Evolutionary conservation across 176 grass and related monocot species (phyloP).

Genomic region (Elaeis guineensis): DNA sequence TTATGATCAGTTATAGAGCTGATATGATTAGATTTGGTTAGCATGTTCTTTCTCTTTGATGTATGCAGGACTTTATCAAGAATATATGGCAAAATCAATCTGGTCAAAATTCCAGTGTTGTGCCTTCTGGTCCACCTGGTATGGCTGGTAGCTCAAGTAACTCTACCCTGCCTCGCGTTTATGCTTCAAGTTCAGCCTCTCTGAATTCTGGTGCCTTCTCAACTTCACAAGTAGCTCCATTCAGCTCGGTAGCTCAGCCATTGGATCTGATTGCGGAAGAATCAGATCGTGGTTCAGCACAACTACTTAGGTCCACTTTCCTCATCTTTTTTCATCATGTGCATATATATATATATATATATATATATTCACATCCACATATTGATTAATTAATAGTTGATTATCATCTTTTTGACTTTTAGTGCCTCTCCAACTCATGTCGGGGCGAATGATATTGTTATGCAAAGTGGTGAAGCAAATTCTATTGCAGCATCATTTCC

Average conservation of each 20-base stretch:
- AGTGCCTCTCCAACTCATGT: constrained; percentile 39
- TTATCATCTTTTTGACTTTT: constrained; percentile 22
- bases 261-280: constrained; percentile 57
- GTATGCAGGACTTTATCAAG: constrained; percentile 67
- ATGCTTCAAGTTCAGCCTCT: constrained; percentile 57
- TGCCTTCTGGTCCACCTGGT: constrained; percentile 30
- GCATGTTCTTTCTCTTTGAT: neutral
- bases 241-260: constrained; percentile 40
- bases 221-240: constrained; percentile 38
- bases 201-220: constrained; percentile 24
- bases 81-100: constrained; percentile 78
- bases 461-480: constrained; percentile 37
- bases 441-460: constrained; percentile 29
- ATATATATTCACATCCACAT: no score
- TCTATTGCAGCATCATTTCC: constrained; percentile 42
- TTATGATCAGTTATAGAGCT: no score
- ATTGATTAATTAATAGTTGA: neutral
- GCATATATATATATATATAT: neutral
- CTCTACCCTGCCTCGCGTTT: constrained; percentile 40
- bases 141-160: constrained; percentile 22
- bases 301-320: constrained; percentile 37
- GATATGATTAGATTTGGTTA: no score
- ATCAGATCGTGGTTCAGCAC: constrained; percentile 33
- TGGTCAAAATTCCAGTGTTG: constrained; percentile 58
- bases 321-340: neutral